Conservation (phyloP, 163 green algal genomes). For the Chlorella variabilis region DNA sequence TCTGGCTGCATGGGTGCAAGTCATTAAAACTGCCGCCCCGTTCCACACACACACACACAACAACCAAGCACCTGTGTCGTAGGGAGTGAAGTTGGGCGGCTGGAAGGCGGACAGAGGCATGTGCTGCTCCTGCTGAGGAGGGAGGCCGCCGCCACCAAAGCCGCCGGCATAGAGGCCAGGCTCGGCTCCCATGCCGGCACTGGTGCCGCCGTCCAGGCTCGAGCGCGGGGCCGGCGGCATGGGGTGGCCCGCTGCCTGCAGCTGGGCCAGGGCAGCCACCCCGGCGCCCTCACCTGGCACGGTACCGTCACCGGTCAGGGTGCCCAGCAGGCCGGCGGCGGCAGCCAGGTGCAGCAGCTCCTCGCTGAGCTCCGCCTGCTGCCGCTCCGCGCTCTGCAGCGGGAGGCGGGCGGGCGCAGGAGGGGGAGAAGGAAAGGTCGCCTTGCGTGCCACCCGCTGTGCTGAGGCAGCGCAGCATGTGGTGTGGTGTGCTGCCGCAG, state of each 20-base stretch:
- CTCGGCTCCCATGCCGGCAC: background rate
- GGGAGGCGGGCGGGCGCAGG: background rate
- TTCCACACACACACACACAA: too few relatives aligned
- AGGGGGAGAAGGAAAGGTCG: too few relatives aligned
- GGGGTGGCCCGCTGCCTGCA: too few relatives aligned
- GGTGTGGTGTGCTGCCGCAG: too few relatives aligned
- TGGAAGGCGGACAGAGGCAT: slow-evolving; percentile 20
- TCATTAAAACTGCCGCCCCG: too few relatives aligned
- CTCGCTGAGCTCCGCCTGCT: background rate
- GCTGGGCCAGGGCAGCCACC: too few relatives aligned
- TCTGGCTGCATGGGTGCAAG: too few relatives aligned
- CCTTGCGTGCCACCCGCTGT: too few relatives aligned
- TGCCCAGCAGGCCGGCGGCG: background rate
- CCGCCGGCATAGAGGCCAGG: background rate
- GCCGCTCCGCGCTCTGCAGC: background rate
- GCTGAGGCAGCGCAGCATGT: too few relatives aligned
- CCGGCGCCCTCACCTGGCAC: too few relatives aligned
- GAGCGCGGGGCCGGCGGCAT: background rate
- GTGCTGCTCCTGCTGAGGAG: background rate
- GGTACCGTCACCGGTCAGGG: background rate
- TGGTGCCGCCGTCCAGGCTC: background rate
- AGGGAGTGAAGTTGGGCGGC: background rate
- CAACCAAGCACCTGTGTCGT: background rate
- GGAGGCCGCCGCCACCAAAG: background rate
- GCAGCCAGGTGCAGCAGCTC: slow-evolving; percentile 3